These are phyloP conservation scores for Leptographium galeiforme DNA, from an alignment of 2,329 filamentous ascomycete genomes.

Conservation along the genomic window DNA sequence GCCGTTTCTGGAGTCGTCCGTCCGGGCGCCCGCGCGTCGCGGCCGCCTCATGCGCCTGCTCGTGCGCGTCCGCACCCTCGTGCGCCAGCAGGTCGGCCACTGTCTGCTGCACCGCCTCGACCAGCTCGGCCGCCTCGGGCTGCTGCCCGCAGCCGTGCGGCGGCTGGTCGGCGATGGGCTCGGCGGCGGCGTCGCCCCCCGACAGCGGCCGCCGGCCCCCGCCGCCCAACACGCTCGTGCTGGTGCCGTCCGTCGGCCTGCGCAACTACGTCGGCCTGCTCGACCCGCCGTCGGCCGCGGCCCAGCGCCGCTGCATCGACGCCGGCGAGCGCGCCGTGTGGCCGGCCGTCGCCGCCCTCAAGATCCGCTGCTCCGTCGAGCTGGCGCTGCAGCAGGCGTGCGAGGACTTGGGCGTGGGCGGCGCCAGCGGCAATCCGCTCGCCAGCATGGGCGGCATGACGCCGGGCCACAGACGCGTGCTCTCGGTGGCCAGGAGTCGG, in stretches of 20 bases:
- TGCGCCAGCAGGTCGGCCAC: constrained; percentile 5
- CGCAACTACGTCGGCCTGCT: constrained; percentile 65
- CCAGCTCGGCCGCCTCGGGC: constrained; percentile 64
- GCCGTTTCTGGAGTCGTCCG: constrained; percentile 69
- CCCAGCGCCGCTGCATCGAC: constrained; percentile 72
- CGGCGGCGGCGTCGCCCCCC: not conserved
- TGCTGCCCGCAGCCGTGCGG: constrained; percentile 56
- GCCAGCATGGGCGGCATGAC: too few relatives aligned
- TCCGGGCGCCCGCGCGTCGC: constrained; percentile 57
- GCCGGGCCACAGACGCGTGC: too few relatives aligned
- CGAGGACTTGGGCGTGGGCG: constrained; percentile 26
- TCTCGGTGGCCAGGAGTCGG: too few relatives aligned
- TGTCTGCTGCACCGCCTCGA: constrained; percentile 57
- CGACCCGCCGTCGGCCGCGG: constrained; percentile 66
- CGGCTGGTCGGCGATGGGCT: constrained; percentile 47
- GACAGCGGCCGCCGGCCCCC: not conserved
- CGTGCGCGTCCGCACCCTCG: constrained; percentile 32
- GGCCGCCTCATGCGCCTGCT: constrained; percentile 30
- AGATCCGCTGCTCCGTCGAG: constrained; percentile 72
- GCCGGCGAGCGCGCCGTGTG: constrained; percentile 80
- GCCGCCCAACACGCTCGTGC: constrained; percentile 37
- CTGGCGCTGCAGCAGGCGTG: constrained; percentile 79
- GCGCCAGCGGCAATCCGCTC: not conserved
- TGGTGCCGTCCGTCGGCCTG: constrained; percentile 66
- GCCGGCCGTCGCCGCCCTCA: constrained; percentile 73